These are phyloP conservation scores for Aleurites moluccanus DNA, from an alignment of 441 rosid species.

Conservation along the genomic window DNA sequence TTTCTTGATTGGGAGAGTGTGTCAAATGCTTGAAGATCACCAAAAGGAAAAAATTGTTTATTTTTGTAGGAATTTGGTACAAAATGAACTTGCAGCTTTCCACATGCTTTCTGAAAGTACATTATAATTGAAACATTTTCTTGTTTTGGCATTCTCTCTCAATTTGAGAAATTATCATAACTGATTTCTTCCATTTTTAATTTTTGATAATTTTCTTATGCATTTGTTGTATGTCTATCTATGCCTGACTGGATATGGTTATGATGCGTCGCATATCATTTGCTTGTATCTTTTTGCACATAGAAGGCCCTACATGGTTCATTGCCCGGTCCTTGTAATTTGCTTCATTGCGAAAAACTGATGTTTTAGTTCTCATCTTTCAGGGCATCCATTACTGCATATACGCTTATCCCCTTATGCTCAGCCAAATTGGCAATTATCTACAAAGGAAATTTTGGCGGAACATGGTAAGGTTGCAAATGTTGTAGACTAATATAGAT, in stretches of 20 bases:
- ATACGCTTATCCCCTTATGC: constrained; percentile 36
- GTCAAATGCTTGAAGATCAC: background rate
- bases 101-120: background rate
- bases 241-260: background rate
- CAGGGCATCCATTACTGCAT: constrained; percentile 44
- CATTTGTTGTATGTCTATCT: background rate
- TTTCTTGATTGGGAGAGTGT: background rate
- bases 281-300: background rate
- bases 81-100: background rate
- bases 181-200: background rate
- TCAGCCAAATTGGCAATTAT: constrained; percentile 34
- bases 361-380: constrained; percentile 8
- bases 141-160: background rate
- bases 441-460: constrained; percentile 31
- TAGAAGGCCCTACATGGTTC: background rate
- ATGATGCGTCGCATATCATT: background rate
- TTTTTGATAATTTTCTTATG: background rate
- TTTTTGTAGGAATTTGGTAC: background rate
- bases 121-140: background rate
- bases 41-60: background rate
- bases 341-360: constrained; percentile 9
- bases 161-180: background rate
- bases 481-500: constrained; percentile 1
- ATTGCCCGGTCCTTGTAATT: background rate
- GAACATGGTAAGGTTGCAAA: constrained; percentile 40